A percentile compares a stretch with the other conserved stretches of the same genome.
These are phyloP conservation scores for Bacterosira constricta DNA, from an alignment of 108 stramenopile species.

Conservation along the genomic window DNA sequence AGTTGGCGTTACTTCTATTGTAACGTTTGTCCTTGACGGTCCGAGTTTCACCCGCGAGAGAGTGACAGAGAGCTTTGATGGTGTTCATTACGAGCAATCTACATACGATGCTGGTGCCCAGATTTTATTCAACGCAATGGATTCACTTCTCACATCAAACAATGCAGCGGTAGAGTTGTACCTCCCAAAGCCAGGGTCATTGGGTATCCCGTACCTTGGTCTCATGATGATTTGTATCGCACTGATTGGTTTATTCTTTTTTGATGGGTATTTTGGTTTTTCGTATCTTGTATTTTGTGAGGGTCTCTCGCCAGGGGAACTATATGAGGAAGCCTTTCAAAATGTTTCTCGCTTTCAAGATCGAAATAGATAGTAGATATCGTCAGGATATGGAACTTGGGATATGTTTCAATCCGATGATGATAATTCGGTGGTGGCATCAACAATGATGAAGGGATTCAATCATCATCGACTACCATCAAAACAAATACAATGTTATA, in stretches of 20 bases:
- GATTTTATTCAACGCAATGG: constrained; percentile 30
- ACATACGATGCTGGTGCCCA: constrained; percentile 52
- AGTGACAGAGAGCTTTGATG: constrained; percentile 51
- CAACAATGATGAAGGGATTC: no score
- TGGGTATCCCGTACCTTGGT: constrained; percentile 48
- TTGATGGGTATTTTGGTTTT: constrained; percentile 59
- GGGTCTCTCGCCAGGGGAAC: constrained; percentile 20
- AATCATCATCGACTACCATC: no score
- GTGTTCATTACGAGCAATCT: constrained; percentile 48
- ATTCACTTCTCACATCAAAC: constrained; percentile 6
- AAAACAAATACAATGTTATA: no score
- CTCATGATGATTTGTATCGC: constrained; percentile 47
- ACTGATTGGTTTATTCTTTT: constrained; percentile 55
- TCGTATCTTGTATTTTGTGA: constrained; percentile 44
- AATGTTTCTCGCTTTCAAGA: not conserved
- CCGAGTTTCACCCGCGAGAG: constrained; percentile 39
- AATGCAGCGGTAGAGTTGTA: not conserved
- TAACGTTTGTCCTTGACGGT: constrained; percentile 55
- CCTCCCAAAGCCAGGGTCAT: constrained; percentile 1
- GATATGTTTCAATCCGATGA: not conserved
- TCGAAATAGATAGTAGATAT: no score
- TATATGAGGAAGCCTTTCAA: constrained; percentile 30
- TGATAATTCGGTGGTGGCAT: no score
- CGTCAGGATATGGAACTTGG: no score
- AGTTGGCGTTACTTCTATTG: constrained; percentile 27